Conservation (phyloP, 495 filamentous ascomycete genomes). For the Podospora pseudoanserina region DNA sequence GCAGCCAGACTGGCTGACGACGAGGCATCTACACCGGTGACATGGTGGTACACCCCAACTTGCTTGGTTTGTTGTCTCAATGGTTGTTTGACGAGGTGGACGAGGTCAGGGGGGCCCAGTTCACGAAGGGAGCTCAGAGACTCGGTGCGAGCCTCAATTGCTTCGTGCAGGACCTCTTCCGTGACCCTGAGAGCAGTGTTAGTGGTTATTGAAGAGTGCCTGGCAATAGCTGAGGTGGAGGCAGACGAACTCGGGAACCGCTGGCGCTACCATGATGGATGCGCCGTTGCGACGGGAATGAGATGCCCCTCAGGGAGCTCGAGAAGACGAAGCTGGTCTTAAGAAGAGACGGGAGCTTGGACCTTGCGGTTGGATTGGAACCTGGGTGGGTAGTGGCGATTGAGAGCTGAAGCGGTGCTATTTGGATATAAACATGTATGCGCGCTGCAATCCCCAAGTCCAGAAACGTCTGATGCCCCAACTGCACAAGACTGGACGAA, state of each 20-base stretch:
- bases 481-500: neutral
- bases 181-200: conserved; percentile 61
- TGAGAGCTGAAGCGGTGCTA: no score
- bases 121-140: conserved; percentile 78
- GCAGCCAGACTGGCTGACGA: conserved; percentile 94
- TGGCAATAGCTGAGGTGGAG: conserved; percentile 25
- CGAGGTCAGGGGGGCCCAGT: conserved; percentile 90
- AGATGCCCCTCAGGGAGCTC: conserved; percentile 1
- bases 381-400: neutral
- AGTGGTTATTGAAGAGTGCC: neutral
- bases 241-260: conserved; percentile 76
- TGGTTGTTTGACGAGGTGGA: conserved; percentile 89
- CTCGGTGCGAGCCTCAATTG: conserved; percentile 86
- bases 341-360: neutral
- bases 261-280: conserved; percentile 72
- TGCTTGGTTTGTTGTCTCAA: conserved; percentile 59
- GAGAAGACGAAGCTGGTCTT: conserved; percentile 1
- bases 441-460: neutral
- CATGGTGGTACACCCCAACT: conserved; percentile 94
- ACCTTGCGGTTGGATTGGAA: conserved; percentile 4
- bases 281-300: conserved; percentile 3
- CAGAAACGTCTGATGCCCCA: neutral
- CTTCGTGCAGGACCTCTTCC: conserved; percentile 83
- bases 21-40: conserved; percentile 94
- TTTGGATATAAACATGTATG: neutral